Base-by-base conservation (phyloP, 2,329 filamentous ascomycete genomes). In the Neoascochyta sp. region DNA sequence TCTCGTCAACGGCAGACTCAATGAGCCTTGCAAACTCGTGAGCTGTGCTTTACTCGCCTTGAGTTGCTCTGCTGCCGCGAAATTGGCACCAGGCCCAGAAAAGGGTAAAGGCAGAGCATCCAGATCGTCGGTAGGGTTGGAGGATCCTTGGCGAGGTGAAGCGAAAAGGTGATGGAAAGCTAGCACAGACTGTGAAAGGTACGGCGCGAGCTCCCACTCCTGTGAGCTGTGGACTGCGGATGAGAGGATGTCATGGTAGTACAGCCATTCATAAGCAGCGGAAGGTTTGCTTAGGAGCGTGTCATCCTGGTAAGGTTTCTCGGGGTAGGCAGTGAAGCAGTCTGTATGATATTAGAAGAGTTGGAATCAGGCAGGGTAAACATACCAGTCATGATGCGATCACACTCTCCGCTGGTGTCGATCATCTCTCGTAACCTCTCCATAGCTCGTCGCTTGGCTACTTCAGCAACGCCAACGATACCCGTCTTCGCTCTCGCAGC, bases 151-250 rank as follows among this genome's bases (percentile, higher is more conserved):
- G 10, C 55, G 53, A 4, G 15, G 78, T 0, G 85, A 83, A 3
- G 89, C 86, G 54, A 98, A 98, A 9, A 98, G 74, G 54, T 86
- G 74, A 57, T 98, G 93, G 54, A 94, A 95, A 3, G 86, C 92
- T 2, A 96, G 75, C 10, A 92, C 76, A 0, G 90, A 82, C 46
- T 92, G 85, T 50, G 81, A 86, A 27, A 96, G 75, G 59, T 98
- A 98, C 0, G 86, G 81, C 1, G 76, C 78, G 10, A 98, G 69
- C 62, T 98, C 92, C 85, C 92, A 98, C 33, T 94, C 89, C 59
- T 95, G 90, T 36, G 77, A 81, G n/a, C 78, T 69, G 56, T 81
- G 93, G 1, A 96, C 74, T 21, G 81, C 79, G 1, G 81, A 80
- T 14, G 86, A 87, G 41, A 94, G 80, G 1, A 72, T 70, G 52